Base-by-base conservation (phyloP, 371 early-diverging fungal genomes). In the Synchytrium microbalum region DNA sequence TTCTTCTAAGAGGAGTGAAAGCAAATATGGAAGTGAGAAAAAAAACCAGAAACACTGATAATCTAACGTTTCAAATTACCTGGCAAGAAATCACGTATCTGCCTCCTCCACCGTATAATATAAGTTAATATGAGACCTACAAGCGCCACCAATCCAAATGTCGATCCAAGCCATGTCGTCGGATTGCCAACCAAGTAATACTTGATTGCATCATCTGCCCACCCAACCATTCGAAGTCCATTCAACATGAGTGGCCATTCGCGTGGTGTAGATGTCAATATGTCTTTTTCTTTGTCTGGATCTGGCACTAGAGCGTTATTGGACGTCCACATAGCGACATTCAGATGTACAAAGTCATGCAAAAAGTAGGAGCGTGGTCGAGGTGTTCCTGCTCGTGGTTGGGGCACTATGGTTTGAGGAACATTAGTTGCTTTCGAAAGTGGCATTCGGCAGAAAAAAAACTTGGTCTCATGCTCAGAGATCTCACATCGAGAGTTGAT, bases 221-320 rank as follows among this genome's bases (percentile, higher is more conserved):
- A 99, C 26, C 91, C 85, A 71, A 92, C 92, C 96, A 99, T 97
- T 57, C 99, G 87, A 51, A 99, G 78, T 16, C 99, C 99, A 19
- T 92, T 86, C 28, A 83, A 76, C 62, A 93, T 71, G 54, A 98
- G 76, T 29, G 97, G 95, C 99, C 99, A 99, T 66, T 99, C 90
- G 55, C 79, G 79, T 0, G 99, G 98, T 58, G 75, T 69, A 19
- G 96, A 96, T 2, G 92, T 86, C 24, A 99, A 82, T 46, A 82
- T 74, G 66, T 95, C 95, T 29, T 79, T 78, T 68, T 95, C 91
- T 75, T 96, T 93, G 72, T 97, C 95, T 0, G 90, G 90, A 74
- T 99, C 98, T 14, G 98, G 96, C 14, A 89, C 84, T 67, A 99
- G 80, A 3, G 98, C 97, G 70, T 99, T 99, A 80, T 99, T 99